Evolutionary conservation across 192 early-diverging fungal species (phyloP), one percentile per base, ranked within the genome.

Genomic region (Helicostylum pulchrum): DNA sequence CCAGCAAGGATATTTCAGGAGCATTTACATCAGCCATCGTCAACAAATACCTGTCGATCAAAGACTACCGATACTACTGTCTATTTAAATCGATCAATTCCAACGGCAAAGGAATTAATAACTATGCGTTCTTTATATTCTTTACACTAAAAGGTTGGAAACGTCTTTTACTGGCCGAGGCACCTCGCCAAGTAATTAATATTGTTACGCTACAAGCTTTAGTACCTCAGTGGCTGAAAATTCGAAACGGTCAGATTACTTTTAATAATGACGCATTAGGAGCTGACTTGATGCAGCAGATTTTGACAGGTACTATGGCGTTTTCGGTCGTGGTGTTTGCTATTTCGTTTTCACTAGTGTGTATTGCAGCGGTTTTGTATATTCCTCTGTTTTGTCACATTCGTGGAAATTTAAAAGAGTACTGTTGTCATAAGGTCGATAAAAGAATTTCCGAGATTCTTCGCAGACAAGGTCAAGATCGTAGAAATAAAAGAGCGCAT

Each of bases 141-240:
- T 94, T 95, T 70, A 79, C 81, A 7, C 85, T 94, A 54, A 86
- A 89, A 77, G 87, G 87, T 31, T 94, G 93, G 93, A 94, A 91
- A 62, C 83, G 91, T 26, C 67, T 95, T 10, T 62, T 95, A 11
- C 77, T 95, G 34, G 92, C 93, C 31, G 93, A 95, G 65, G 80
- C 89, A 7, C 92, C 92, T 17, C 86, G 93, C 50, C 88, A 90
- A 61, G 81, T 89, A 21, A 84, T 94, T 67, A 89, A 78, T 65
- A 80, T 77, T 4, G 59, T 82, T 20, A 76, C 79, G 34, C 64
- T 88, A 23, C 75, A 74, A 43, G 72, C 72, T 10, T 54, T 78
- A 4, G 34, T 73, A 8, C 61, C 61, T 39, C 44, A 45, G 17
- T 73, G 71, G 71, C 53, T 73, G 4, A 14, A 73, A 6, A 47